Conservation (phyloP, 441 rosid genomes). For the Adansonia grandidieri region DNA sequence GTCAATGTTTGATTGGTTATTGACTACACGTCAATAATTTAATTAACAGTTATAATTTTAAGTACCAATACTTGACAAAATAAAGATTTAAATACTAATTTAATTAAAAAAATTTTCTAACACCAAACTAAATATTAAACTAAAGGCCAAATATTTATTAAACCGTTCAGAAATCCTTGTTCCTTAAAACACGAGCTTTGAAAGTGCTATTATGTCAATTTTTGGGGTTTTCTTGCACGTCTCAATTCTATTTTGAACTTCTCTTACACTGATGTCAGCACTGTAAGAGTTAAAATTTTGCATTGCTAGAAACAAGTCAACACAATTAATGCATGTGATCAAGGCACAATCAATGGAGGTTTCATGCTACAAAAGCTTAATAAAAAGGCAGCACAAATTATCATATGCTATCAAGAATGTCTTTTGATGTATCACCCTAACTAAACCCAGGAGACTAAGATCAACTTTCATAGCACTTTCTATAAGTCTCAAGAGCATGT, state of each 20-base stretch:
- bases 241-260: background rate
- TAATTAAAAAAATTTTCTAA: no score
- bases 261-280: background rate
- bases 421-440: background rate
- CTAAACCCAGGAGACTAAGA: background rate
- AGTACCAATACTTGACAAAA: no score
- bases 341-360: slow-evolving; percentile 10
- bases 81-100: no score
- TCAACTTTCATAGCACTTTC: slow-evolving; percentile 8
- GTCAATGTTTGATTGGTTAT: no score
- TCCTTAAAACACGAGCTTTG: no score
- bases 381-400: background rate
- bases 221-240: no score
- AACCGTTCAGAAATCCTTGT: no score
- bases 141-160: no score
- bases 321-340: background rate
- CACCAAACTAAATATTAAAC: no score
- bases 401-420: background rate
- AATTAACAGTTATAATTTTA: no score
- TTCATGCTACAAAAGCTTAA: background rate
- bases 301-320: background rate
- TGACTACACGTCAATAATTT: no score
- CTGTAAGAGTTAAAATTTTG: background rate
- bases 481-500: slow-evolving; percentile 19
- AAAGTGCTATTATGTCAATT: no score